Conservation (phyloP, 2,329 filamentous ascomycete species). For the Mycocentrospora acerina region DNA sequence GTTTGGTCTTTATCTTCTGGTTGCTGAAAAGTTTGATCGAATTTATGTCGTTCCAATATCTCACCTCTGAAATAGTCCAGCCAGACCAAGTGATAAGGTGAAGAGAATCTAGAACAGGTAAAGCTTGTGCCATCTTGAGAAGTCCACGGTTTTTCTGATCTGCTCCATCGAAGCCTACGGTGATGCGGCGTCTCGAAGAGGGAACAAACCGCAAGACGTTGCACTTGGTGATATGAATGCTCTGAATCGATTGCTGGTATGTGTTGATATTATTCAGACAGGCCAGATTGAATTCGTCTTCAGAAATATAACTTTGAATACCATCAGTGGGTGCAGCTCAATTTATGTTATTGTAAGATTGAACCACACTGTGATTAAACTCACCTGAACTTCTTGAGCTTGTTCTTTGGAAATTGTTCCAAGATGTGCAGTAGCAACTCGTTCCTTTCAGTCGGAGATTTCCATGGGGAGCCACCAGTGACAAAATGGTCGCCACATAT, state of each 20-base stretch:
- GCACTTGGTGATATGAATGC: constrained; percentile 1
- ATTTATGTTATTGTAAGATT: neutral
- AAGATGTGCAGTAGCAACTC: neutral
- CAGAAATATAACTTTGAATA: constrained; percentile 1
- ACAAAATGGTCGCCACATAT: neutral
- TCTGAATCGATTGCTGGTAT: neutral
- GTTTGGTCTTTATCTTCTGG: neutral
- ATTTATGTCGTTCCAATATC: neutral
- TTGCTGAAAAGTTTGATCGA: neutral
- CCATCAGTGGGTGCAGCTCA: neutral
- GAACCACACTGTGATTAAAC: neutral
- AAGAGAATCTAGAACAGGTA: constrained; percentile 5
- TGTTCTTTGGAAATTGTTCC: constrained; percentile 4
- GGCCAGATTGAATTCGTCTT: neutral
- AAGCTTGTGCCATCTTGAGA: neutral
- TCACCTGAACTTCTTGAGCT: constrained; percentile 5
- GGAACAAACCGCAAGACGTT: neutral
- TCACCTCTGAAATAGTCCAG: neutral
- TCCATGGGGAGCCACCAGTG: neutral
- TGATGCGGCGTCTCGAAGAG: neutral
- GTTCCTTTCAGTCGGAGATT: neutral
- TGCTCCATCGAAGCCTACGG: neutral
- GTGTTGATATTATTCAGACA: neutral
- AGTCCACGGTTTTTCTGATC: neutral
- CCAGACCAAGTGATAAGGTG: neutral